These are phyloP conservation scores for Aspergillus ochraceoroseus DNA, from an alignment of 2,329 filamentous ascomycete genomes.

Conservation along the genomic window DNA sequence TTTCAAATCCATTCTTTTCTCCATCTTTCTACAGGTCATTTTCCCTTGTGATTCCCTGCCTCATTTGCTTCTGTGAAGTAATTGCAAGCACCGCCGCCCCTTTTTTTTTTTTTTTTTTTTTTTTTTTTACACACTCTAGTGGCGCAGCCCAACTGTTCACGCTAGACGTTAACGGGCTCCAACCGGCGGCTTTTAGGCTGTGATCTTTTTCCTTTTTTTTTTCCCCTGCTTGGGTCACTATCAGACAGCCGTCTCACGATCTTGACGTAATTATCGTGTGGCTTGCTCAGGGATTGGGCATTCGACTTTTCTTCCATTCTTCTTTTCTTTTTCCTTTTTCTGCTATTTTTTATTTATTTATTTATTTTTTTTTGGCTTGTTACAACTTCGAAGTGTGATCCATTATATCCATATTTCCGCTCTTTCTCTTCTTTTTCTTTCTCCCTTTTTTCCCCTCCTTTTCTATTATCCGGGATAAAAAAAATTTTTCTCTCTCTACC, in stretches of 20 bases:
- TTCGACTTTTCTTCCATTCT: slow-evolving; percentile 15
- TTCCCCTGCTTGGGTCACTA: slow-evolving; percentile 17
- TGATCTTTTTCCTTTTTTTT: slow-evolving; percentile 15
- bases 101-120: no score
- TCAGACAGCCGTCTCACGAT: slow-evolving; percentile 20
- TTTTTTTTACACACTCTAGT: slow-evolving; percentile 16
- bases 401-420: slow-evolving; percentile 12
- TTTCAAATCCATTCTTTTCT: slow-evolving; percentile 2
- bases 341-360: slow-evolving; percentile 17
- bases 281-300: slow-evolving; percentile 14
- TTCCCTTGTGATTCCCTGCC: slow-evolving; percentile 7
- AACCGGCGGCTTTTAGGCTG: slow-evolving; percentile 14
- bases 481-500: slow-evolving; percentile 9
- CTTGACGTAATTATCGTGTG: slow-evolving; percentile 24
- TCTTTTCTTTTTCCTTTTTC: slow-evolving; percentile 21
- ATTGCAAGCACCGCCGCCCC: slow-evolving; percentile 2
- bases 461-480: slow-evolving; percentile 10
- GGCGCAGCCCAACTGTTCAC: slow-evolving; percentile 20
- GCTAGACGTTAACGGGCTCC: slow-evolving; percentile 19
- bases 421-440: slow-evolving; percentile 17
- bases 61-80: neutral
- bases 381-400: slow-evolving; percentile 10
- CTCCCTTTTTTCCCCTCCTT: slow-evolving; percentile 16
- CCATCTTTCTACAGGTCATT: slow-evolving; percentile 8
- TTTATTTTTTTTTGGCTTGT: slow-evolving; percentile 21